Evolutionary conservation across 495 filamentous ascomycete genomes (phyloP).

Genomic region (Lophiostoma macrostomum): DNA sequence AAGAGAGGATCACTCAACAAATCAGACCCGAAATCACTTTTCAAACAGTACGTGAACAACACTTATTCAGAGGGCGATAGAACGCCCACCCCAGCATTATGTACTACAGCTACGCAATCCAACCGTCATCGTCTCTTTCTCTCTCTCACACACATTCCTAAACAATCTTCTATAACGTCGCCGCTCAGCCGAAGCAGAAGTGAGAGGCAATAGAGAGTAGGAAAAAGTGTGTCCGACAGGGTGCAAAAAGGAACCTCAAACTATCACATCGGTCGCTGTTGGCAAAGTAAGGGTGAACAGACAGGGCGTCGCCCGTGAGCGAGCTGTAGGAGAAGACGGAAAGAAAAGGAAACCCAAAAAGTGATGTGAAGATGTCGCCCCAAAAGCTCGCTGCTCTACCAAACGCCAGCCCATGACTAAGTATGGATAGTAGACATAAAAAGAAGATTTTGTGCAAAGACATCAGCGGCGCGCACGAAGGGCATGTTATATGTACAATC

Average conservation of each 20-base stretch:
- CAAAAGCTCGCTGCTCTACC: constrained; percentile 15
- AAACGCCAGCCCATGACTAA: constrained; percentile 26
- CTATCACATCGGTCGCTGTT: no score
- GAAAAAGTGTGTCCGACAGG: no score
- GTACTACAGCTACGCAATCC: neutral
- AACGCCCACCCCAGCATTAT: neutral
- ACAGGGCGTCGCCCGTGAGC: neutral
- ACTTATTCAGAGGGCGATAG: neutral
- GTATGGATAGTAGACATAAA: constrained; percentile 12
- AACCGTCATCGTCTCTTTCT: neutral
- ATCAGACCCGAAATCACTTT: neutral
- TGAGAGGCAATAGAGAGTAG: neutral
- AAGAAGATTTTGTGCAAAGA: constrained; percentile 26
- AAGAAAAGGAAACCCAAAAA: constrained; percentile 5
- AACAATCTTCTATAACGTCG: neutral
- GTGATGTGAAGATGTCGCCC: constrained; percentile 5
- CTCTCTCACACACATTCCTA: neutral
- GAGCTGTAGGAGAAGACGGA: neutral
- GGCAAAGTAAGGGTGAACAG: neutral
- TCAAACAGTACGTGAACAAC: neutral
- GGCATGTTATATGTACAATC: constrained; percentile 30
- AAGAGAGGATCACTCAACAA: neutral
- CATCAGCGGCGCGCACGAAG: constrained; percentile 4
- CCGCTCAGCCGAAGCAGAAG: neutral
- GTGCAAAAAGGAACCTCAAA: no score